A percentile compares a stretch with the other conserved stretches of the same genome.
phyloP scores from a whole-genome alignment of 805 yeast species.

The Saccharomycopsis babjevae region DNA sequence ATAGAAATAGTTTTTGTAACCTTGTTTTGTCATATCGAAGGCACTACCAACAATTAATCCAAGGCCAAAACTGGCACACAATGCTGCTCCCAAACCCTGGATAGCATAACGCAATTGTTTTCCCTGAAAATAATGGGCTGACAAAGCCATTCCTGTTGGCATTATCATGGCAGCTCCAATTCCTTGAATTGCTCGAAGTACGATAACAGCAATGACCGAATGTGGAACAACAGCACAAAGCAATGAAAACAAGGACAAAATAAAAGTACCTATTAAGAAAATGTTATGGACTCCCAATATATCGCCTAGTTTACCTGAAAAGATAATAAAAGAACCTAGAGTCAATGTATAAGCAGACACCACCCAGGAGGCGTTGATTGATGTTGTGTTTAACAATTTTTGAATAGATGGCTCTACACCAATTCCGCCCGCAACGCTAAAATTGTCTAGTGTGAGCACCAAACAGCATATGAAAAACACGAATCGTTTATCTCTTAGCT shows the following conservation, averaged over 20 bases:
- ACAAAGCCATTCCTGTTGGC: slow-evolving; percentile 29
- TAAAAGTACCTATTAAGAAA: slow-evolving; percentile 30
- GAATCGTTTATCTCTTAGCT: background rate
- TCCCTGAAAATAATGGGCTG: slow-evolving; percentile 25
- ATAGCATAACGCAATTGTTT: slow-evolving; percentile 24
- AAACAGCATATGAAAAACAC: background rate
- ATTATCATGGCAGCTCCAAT: slow-evolving; percentile 32
- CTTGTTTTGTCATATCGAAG: slow-evolving; percentile 28
- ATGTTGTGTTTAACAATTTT: background rate
- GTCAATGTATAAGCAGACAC: slow-evolving; percentile 35
- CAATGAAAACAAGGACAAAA: slow-evolving; percentile 29
- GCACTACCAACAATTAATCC: slow-evolving; percentile 38
- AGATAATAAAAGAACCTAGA: slow-evolving; percentile 33
- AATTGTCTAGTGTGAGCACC: slow-evolving; percentile 7
- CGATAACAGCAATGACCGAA: slow-evolving; percentile 27
- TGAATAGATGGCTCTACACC: slow-evolving; percentile 1
- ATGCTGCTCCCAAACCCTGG: slow-evolving; percentile 22
- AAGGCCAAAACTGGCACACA: slow-evolving; percentile 28
- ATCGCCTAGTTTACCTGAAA: slow-evolving; percentile 34
- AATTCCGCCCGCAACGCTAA: slow-evolving; percentile 9
- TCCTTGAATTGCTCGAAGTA: slow-evolving; percentile 38
- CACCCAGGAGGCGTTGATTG: slow-evolving; percentile 28
- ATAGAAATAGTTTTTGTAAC: slow-evolving; percentile 32
- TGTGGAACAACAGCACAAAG: slow-evolving; percentile 28
- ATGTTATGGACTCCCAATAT: slow-evolving; percentile 25